phyloP scores from a whole-genome alignment of 73 alveolate genomes.

The Paramecium tetraurelia region DNA sequence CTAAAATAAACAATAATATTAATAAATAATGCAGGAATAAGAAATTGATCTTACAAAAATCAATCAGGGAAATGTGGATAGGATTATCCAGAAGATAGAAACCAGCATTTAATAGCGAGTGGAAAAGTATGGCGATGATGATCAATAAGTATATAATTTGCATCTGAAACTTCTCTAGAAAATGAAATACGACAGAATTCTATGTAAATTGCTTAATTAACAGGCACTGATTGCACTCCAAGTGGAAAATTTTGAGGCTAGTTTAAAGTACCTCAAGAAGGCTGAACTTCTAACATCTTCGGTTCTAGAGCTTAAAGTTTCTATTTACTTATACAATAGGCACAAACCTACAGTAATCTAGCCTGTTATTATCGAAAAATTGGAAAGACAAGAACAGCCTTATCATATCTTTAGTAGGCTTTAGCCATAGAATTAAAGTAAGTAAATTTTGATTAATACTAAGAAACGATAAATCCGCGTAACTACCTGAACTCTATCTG shows the following conservation, averaged over 20 bases:
- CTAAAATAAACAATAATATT: neutral
- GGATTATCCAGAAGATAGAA: neutral
- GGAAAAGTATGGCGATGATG: neutral
- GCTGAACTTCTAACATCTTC: neutral
- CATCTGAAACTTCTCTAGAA: neutral
- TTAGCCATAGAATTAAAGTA: constrained; percentile 55
- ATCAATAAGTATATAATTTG: neutral
- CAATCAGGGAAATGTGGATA: neutral
- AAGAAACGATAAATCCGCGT: neutral
- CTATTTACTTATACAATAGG: neutral
- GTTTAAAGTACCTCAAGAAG: neutral
- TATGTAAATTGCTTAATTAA: neutral
- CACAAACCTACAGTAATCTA: constrained; percentile 5
- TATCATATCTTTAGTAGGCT: constrained; percentile 69
- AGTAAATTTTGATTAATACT: neutral
- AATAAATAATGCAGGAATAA: neutral
- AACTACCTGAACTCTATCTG: constrained; percentile 70
- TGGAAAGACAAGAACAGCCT: constrained; percentile 63
- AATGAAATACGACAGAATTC: neutral
- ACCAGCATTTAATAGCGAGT: neutral
- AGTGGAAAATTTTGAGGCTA: neutral
- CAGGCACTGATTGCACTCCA: neutral
- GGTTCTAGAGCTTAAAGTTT: neutral
- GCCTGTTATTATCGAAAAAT: constrained; percentile 22
- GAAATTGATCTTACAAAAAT: neutral